phyloP scores from a whole-genome alignment of 2,329 filamentous ascomycete species.

The Aureobasidium sp. region DNA sequence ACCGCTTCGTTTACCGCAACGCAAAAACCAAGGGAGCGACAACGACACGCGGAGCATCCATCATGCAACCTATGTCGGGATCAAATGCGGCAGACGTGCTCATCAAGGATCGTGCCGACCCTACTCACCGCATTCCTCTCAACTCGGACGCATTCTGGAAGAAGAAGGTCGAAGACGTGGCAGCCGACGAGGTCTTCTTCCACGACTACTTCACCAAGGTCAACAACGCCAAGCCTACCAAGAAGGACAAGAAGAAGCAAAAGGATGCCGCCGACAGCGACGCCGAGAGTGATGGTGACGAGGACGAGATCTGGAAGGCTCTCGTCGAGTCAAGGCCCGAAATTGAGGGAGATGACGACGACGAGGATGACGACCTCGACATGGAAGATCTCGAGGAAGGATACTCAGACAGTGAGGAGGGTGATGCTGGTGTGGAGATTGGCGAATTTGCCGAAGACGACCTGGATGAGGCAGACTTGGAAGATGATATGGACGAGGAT shows the following conservation, averaged over 20 bases:
- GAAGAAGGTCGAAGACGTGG: constrained; percentile 79
- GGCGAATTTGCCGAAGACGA: constrained; percentile 60
- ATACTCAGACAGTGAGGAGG: constrained; percentile 33
- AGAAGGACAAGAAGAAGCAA: constrained; percentile 51
- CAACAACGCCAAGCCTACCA: constrained; percentile 48
- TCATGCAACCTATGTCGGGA: constrained; percentile 88
- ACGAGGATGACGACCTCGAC: constrained; percentile 55
- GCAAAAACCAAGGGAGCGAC: constrained; percentile 61
- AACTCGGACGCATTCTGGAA: constrained; percentile 90
- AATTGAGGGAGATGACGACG: constrained; percentile 58
- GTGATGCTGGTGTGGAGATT: constrained; percentile 33
- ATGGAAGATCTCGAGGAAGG: constrained; percentile 38
- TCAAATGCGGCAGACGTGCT: constrained; percentile 55
- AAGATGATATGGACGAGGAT: constrained; percentile 48
- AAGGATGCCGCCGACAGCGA: constrained; percentile 34
- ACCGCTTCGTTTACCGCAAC: constrained; percentile 97
- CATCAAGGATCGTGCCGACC: constrained; percentile 53
- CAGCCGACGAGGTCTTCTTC: constrained; percentile 94
- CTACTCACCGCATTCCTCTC: constrained; percentile 56
- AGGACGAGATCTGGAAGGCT: constrained; percentile 84
- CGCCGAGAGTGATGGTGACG: constrained; percentile 37
- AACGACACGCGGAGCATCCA: constrained; percentile 66
- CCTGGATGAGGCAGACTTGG: constrained; percentile 39
- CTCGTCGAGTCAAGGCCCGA: constrained; percentile 76
- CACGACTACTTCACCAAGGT: constrained; percentile 85